phyloP scores from a whole-genome alignment of 306 rosid species.

The Vicia villosa region DNA sequence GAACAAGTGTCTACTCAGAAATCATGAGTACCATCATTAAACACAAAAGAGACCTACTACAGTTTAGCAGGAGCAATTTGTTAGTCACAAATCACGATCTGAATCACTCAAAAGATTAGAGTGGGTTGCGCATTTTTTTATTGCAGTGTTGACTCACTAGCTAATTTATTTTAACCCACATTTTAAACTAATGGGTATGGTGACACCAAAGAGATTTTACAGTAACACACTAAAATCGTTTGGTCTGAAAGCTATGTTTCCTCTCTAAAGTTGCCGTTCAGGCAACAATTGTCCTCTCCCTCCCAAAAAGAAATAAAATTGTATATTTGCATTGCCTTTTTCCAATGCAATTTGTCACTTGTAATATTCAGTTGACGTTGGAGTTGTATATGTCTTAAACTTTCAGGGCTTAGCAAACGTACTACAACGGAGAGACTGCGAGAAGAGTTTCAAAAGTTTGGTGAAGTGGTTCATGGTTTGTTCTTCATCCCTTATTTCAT shows the following conservation, averaged over 20 bases:
- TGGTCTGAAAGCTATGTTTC: conserved; percentile 5
- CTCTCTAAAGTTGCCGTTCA: not conserved
- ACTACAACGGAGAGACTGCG: conserved; percentile 74
- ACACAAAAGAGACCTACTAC: not conserved
- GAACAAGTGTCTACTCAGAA: not conserved
- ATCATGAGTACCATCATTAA: not conserved
- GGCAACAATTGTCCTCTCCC: not conserved
- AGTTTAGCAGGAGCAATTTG: conserved; percentile 5
- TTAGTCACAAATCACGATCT: no score
- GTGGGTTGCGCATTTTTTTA: conserved; percentile 11
- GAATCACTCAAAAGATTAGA: not conserved
- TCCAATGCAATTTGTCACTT: not conserved
- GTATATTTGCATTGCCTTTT: not conserved
- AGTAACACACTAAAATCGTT: not conserved
- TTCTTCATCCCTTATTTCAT: not conserved
- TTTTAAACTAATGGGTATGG: not conserved
- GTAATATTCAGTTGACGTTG: conserved; percentile 9
- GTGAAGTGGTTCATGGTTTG: conserved; percentile 81
- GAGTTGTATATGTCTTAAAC: conserved; percentile 2
- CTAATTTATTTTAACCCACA: not conserved
- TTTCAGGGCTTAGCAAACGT: conserved; percentile 89
- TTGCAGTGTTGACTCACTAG: conserved; percentile 17
- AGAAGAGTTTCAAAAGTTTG: conserved; percentile 79
- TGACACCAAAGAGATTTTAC: not conserved
- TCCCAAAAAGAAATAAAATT: not conserved